Evolutionary conservation across 768 basidiomycete genomes (phyloP).

Genomic region (Holtermannia corniformis): DNA sequence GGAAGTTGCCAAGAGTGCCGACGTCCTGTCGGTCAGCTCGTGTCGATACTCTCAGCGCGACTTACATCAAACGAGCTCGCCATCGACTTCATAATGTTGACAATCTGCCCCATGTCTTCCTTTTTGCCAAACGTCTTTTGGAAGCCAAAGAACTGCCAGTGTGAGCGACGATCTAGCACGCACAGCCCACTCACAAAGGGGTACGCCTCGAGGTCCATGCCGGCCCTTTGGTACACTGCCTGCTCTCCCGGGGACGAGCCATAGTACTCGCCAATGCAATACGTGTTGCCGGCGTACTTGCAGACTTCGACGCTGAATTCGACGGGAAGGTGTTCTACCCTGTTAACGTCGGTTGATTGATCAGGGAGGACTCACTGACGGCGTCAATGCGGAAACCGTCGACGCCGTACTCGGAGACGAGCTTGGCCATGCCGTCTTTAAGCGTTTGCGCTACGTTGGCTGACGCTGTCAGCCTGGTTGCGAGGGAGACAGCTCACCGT

Average conservation of each 20-base stretch:
- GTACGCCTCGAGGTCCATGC: conserved; percentile 6
- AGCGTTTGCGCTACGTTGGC: conserved; percentile 17
- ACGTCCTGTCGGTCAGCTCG: conserved; percentile 6
- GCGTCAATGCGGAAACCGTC: conserved; percentile 30
- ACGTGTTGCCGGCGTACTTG: conserved; percentile 13
- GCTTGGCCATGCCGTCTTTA: conserved; percentile 17
- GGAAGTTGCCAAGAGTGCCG: conserved; percentile 17
- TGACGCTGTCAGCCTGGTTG: too few relatives aligned
- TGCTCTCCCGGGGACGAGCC: conserved; percentile 1
- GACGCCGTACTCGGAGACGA: conserved; percentile 22
- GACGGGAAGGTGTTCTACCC: conserved; percentile 26
- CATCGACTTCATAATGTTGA: conserved; percentile 7
- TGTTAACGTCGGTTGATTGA: too few relatives aligned
- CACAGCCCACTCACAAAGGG: not conserved
- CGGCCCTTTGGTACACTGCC: conserved; percentile 1
- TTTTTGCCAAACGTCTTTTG: conserved; percentile 7
- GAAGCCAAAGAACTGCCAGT: conserved; percentile 19
- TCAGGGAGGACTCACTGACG: too few relatives aligned
- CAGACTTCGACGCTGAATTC: conserved; percentile 25
- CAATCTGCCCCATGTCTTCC: conserved; percentile 5
- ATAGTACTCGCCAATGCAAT: conserved; percentile 29
- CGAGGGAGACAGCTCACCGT: too few relatives aligned
- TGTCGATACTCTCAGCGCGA: not conserved
- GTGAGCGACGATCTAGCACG: not conserved
- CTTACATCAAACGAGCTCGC: conserved; percentile 5